Evolutionary conservation across 441 rosid genomes (phyloP).

Genomic region (Gossypium trilobum): DNA sequence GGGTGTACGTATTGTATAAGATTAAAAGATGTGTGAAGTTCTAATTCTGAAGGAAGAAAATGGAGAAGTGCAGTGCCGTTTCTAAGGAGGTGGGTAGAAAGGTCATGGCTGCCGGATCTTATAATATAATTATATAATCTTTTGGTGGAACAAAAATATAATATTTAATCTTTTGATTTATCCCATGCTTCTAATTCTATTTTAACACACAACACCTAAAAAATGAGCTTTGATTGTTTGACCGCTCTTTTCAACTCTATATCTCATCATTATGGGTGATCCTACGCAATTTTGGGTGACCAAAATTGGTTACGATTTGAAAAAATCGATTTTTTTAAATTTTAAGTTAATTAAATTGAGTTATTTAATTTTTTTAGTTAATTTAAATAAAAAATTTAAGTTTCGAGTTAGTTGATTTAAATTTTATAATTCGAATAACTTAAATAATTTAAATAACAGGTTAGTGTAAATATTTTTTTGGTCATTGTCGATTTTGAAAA

Average conservation of each 20-base stretch:
- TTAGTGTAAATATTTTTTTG: too few relatives aligned
- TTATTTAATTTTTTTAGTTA: too few relatives aligned
- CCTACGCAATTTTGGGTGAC: too few relatives aligned
- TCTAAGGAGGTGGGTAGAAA: constrained; percentile 20
- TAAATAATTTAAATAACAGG: too few relatives aligned
- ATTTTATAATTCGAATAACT: too few relatives aligned
- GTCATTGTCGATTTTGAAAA: too few relatives aligned
- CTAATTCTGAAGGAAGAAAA: constrained; percentile 15
- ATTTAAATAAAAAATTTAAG: too few relatives aligned
- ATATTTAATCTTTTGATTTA: not conserved
- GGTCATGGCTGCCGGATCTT: not conserved
- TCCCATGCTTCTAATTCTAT: not conserved
- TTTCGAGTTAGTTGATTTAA: too few relatives aligned
- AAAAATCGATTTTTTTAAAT: too few relatives aligned
- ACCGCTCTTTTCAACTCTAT: not conserved
- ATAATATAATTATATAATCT: not conserved
- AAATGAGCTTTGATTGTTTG: not conserved
- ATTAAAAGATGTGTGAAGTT: not conserved
- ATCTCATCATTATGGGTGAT: not conserved
- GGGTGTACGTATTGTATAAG: constrained; percentile 13
- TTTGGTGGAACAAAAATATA: not conserved
- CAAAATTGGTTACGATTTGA: too few relatives aligned
- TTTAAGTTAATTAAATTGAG: too few relatives aligned
- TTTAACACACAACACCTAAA: not conserved
- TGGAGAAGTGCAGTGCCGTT: constrained; percentile 25